Percentiles rank a stretch among this genome's conserved stretches.
Conservation (phyloP, 140 eudicot species). For the Anethum foeniculum region DNA sequence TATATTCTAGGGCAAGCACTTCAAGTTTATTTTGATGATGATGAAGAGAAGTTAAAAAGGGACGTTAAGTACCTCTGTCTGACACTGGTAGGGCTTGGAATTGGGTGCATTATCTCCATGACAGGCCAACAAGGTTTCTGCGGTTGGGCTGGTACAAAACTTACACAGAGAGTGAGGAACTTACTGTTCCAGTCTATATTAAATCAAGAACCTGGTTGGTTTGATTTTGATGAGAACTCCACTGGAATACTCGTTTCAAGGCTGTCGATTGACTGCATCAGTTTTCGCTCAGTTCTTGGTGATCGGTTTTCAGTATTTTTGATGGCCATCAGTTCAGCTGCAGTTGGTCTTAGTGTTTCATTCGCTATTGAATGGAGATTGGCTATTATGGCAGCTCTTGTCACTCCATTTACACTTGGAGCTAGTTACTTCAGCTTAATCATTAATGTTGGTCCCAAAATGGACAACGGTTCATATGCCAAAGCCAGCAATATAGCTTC, state of each 20-base stretch:
- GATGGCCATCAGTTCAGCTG: slow-evolving; percentile 79
- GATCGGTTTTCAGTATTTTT: slow-evolving; percentile 64
- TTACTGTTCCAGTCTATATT: slow-evolving; percentile 44
- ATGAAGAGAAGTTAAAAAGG: slow-evolving; percentile 31
- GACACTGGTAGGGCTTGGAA: slow-evolving; percentile 59
- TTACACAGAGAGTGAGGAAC: slow-evolving; percentile 52
- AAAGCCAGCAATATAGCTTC: slow-evolving; percentile 71
- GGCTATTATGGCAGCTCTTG: slow-evolving; percentile 45
- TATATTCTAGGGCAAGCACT: slow-evolving; percentile 66
- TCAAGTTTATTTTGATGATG: slow-evolving; percentile 37
- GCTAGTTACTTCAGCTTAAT: slow-evolving; percentile 68
- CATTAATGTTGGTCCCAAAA: slow-evolving; percentile 59
- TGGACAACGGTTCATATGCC: slow-evolving; percentile 60
- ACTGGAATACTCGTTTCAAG: slow-evolving; percentile 66
- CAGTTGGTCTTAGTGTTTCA: slow-evolving; percentile 66
- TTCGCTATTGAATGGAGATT: slow-evolving; percentile 51
- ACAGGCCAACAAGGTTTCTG: slow-evolving; percentile 82
- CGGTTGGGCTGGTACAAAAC: slow-evolving; percentile 86
- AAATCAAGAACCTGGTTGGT: slow-evolving; percentile 86
- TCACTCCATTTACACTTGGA: slow-evolving; percentile 77
- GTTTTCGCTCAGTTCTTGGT: slow-evolving; percentile 65
- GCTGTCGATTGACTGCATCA: slow-evolving; percentile 48
- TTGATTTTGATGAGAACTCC: slow-evolving; percentile 54
- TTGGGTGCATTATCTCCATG: slow-evolving; percentile 57
- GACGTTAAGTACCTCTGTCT: slow-evolving; percentile 49